These are phyloP conservation scores for Ascochyta clinopodiicola DNA, from an alignment of 2,329 filamentous ascomycete species.

Conservation along the genomic window DNA sequence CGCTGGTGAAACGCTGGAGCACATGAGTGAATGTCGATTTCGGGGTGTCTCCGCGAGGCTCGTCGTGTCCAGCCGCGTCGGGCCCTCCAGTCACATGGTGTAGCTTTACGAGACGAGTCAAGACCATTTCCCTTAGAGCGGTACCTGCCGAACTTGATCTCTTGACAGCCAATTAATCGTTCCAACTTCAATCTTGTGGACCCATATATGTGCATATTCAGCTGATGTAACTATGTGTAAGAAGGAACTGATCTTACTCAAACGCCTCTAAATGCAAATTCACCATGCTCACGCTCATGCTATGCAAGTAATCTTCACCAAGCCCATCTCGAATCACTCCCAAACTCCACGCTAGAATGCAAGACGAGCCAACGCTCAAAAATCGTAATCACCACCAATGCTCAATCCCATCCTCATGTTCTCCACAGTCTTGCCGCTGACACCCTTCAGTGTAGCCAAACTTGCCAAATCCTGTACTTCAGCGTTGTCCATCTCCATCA, in stretches of 20 bases:
- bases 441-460: conserved; percentile 56
- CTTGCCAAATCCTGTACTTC: conserved; percentile 52
- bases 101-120: no score
- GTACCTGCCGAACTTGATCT: no score
- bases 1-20: no score
- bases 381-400: conserved; percentile 27
- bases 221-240: not conserved
- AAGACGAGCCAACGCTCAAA: conserved; percentile 25
- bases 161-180: no score
- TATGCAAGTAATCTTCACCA: not conserved
- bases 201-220: no score
- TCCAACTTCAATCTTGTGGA: no score
- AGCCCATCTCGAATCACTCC: not conserved
- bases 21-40: no score
- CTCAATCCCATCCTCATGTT: conserved; percentile 55
- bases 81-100: no score
- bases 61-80: no score
- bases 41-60: no score
- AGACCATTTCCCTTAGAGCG: no score
- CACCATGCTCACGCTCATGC: conserved; percentile 3
- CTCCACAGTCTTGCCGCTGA: conserved; percentile 59
- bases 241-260: not conserved
- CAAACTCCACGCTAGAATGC: conserved; percentile 32
- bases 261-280: conserved; percentile 7
- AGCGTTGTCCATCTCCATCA: conserved; percentile 55